Evolutionary conservation across 345 rosid species (phyloP).

Genomic region (Corymbia maculata): DNA sequence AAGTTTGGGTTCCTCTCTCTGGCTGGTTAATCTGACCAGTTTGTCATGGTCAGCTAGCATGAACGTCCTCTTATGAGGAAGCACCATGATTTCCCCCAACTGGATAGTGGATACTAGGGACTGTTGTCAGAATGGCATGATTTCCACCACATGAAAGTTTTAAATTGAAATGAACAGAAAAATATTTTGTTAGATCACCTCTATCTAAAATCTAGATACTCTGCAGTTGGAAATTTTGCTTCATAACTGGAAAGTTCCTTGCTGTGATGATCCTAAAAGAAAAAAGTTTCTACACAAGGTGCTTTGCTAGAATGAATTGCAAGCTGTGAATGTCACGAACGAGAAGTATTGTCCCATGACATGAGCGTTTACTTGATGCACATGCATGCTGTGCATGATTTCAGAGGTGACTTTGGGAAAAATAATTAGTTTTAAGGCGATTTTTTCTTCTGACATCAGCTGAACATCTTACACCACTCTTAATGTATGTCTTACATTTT

Average conservation of each 20-base stretch:
- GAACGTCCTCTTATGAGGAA: not conserved
- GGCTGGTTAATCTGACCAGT: not conserved
- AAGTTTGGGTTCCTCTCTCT: not conserved
- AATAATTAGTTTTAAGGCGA: not conserved
- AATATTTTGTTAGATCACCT: not conserved
- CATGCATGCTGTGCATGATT: not conserved
- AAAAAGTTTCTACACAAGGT: not conserved
- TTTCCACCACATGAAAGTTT: not conserved
- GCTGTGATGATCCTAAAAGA: not conserved
- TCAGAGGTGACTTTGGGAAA: not conserved
- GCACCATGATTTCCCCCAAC: not conserved
- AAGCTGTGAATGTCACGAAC: not conserved
- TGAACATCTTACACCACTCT: not conserved
- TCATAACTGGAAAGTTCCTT: not conserved
- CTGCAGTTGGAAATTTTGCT: not conserved
- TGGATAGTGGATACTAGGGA: not conserved
- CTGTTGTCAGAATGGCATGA: not conserved
- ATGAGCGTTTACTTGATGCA: not conserved
- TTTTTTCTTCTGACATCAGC: not conserved
- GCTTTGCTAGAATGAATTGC: not conserved
- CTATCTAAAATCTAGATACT: not conserved
- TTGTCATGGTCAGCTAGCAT: not conserved
- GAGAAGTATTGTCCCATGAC: not conserved
- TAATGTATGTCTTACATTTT: not conserved
- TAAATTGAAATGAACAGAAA: not conserved